Evolutionary conservation across 192 early-diverging fungal species (phyloP).

Genomic region (Umbelopsis sp.): DNA sequence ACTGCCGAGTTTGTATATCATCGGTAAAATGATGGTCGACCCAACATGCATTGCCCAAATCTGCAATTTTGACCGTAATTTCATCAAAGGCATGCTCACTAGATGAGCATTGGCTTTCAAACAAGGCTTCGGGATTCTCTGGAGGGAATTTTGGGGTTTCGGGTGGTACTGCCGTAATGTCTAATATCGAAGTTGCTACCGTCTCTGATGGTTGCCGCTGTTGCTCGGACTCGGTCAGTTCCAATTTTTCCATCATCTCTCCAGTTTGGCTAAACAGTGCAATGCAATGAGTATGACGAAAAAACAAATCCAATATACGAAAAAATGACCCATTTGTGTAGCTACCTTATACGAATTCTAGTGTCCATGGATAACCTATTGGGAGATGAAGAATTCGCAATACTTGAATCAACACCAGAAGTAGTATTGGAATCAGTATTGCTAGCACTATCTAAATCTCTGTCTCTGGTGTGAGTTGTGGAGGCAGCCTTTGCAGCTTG

Average conservation of each 20-base stretch:
- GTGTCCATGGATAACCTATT: constrained; percentile 12
- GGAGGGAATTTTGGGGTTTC: constrained; percentile 7
- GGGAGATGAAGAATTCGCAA: not conserved
- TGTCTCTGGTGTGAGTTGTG: not conserved
- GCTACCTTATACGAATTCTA: constrained; percentile 15
- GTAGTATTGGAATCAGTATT: not conserved
- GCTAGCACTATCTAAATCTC: not conserved
- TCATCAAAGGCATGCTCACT: constrained; percentile 25
- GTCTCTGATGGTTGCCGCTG: constrained; percentile 12
- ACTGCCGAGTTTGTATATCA: constrained; percentile 97
- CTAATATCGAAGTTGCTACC: not conserved
- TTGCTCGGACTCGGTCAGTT: constrained; percentile 10
- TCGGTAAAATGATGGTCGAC: constrained; percentile 90
- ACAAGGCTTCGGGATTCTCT: not conserved
- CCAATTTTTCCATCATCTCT: constrained; percentile 2
- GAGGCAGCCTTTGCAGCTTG: constrained; percentile 25
- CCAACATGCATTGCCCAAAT: constrained; percentile 97
- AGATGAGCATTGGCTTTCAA: constrained; percentile 5
- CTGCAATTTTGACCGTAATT: constrained; percentile 89
- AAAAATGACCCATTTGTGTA: not conserved
- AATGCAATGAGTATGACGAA: too few relatives aligned
- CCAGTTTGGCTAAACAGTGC: not conserved
- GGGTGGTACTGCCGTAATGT: constrained; percentile 8
- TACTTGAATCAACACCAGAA: not conserved
- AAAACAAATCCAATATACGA: not conserved